Conservation (phyloP, 164 flowering plant genomes). For the Annona squamosa region DNA sequence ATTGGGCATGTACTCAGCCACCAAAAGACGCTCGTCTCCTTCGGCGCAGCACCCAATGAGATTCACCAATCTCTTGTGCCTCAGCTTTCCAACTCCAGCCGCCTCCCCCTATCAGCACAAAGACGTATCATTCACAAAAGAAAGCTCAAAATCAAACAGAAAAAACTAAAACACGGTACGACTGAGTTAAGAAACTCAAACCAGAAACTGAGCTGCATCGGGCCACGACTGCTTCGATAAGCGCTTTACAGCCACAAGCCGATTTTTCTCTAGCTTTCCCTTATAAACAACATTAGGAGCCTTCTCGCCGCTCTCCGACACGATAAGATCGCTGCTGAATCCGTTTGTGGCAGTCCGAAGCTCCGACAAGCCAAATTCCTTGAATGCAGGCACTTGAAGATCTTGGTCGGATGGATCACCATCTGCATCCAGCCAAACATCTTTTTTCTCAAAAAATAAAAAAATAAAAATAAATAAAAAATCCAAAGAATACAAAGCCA, state of each 20-base stretch:
- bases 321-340: slow-evolving; percentile 49
- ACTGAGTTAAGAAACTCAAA: slow-evolving; percentile 1
- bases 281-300: slow-evolving; percentile 77
- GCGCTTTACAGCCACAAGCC: slow-evolving; percentile 61
- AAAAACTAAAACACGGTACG: slow-evolving; percentile 22
- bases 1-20: slow-evolving; percentile 83
- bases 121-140: background rate
- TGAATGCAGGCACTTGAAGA: slow-evolving; percentile 42
- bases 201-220: slow-evolving; percentile 53
- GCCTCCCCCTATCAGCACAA: slow-evolving; percentile 50
- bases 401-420: slow-evolving; percentile 39
- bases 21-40: slow-evolving; percentile 79
- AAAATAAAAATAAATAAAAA: background rate
- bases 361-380: slow-evolving; percentile 45
- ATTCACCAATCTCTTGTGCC: slow-evolving; percentile 72
- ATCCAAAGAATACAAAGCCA: background rate
- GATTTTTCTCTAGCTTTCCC: slow-evolving; percentile 46
- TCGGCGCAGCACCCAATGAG: slow-evolving; percentile 82
- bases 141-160: background rate
- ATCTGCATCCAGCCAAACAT: slow-evolving; percentile 12
- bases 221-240: slow-evolving; percentile 80
- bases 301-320: slow-evolving; percentile 83
- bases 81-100: slow-evolving; percentile 62
- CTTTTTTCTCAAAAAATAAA: background rate
- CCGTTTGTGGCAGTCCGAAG: slow-evolving; percentile 64